phyloP scores from a whole-genome alignment of 2,329 filamentous ascomycete genomes.

The Venturia pyrina region DNA sequence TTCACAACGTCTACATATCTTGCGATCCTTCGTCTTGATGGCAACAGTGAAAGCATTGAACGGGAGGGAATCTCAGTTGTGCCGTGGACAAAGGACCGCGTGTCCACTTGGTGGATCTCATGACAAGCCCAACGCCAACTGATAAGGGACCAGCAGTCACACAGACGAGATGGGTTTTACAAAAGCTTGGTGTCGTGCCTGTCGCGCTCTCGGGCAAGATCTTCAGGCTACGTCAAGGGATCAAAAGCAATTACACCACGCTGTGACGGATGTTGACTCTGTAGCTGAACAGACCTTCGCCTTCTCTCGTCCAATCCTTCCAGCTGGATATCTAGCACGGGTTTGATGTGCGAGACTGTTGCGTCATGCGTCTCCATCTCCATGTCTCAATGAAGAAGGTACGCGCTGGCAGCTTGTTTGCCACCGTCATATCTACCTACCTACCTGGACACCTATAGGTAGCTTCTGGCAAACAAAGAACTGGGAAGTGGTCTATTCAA shows the following conservation, averaged over 20 bases:
- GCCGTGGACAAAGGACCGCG: neutral
- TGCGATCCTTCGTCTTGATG: neutral
- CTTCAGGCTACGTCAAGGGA: neutral
- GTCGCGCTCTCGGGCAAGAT: neutral
- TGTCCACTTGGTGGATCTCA: neutral
- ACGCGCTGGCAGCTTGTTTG: neutral
- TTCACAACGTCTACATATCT: too few species aligned
- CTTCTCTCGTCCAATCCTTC: too few species aligned
- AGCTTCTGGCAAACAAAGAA: neutral
- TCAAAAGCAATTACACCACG: neutral
- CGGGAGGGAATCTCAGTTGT: neutral
- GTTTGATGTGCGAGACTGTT: neutral
- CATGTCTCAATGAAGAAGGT: neutral
- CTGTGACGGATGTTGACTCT: too few species aligned
- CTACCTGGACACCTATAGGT: neutral
- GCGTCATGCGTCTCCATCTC: neutral
- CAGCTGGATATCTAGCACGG: neutral
- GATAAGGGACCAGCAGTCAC: neutral
- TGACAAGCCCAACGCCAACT: neutral
- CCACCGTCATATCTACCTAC: neutral
- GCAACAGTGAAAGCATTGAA: neutral
- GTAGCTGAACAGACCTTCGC: too few species aligned
- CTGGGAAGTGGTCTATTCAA: neutral
- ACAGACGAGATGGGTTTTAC: neutral
- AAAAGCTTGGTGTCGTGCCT: neutral